These are phyloP conservation scores for Yueomyces sp. DNA, from an alignment of 805 yeast species.

Conservation along the genomic window DNA sequence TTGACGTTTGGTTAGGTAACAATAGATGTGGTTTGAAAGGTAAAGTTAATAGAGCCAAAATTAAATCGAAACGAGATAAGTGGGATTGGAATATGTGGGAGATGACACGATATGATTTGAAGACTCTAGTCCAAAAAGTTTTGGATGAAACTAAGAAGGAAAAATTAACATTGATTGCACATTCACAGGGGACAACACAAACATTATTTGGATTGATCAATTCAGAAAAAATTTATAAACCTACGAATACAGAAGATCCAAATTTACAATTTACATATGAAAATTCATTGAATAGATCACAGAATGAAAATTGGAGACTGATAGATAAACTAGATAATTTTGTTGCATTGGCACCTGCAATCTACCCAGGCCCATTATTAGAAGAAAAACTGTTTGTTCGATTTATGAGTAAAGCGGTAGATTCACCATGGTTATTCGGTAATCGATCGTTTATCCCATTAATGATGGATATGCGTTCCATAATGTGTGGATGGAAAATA, in stretches of 20 bases:
- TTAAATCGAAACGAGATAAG: constrained; percentile 25
- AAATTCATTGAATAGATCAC: constrained; percentile 1
- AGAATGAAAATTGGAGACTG: constrained; percentile 23
- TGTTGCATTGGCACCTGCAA: constrained; percentile 80
- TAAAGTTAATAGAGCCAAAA: constrained; percentile 33
- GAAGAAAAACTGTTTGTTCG: constrained; percentile 47
- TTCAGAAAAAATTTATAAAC: constrained; percentile 18
- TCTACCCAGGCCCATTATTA: constrained; percentile 70
- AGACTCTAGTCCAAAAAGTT: constrained; percentile 56
- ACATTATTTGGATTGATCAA: constrained; percentile 53
- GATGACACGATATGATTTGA: constrained; percentile 67
- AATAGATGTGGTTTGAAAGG: constrained; percentile 81
- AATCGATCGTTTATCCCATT: constrained; percentile 64
- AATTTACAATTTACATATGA: too few species aligned
- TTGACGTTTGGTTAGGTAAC: constrained; percentile 86
- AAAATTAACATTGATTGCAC: constrained; percentile 57
- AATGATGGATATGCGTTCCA: constrained; percentile 45
- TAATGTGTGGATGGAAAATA: constrained; percentile 34
- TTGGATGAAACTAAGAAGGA: constrained; percentile 25
- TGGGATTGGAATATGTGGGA: constrained; percentile 95
- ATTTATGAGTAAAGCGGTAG: constrained; percentile 43
- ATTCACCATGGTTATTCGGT: constrained; percentile 51
- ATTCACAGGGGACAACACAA: constrained; percentile 92
- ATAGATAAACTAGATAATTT: constrained; percentile 51
- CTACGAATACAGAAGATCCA: too few species aligned